These are phyloP conservation scores for Chenopodium formosanum DNA, from an alignment of 148 eudicot species.

Conservation along the genomic window DNA sequence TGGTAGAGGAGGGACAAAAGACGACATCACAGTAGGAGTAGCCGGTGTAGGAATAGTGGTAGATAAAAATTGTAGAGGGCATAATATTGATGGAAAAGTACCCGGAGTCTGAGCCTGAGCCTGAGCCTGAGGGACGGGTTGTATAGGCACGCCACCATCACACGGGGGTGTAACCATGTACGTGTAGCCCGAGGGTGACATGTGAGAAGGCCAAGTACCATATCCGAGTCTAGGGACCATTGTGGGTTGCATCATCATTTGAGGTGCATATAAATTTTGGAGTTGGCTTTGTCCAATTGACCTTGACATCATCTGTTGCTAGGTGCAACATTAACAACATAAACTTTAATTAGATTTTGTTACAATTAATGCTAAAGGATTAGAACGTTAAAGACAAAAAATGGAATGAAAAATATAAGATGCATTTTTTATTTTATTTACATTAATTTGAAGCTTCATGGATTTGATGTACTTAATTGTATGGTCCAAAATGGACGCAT, in stretches of 20 bases:
- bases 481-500: slow-evolving; percentile 19
- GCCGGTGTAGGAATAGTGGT: neutral
- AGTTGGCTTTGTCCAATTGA: neutral
- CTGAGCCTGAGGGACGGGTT: neutral
- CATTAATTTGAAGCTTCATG: slow-evolving; percentile 18
- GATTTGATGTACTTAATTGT: slow-evolving; percentile 21
- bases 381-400: no score
- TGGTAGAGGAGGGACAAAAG: neutral
- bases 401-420: no score
- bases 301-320: slow-evolving; percentile 16
- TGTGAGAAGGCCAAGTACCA: slow-evolving; percentile 4
- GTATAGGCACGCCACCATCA: neutral
- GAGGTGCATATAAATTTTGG: neutral
- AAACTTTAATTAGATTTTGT: neutral
- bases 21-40: neutral
- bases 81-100: neutral
- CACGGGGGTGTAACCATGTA: neutral
- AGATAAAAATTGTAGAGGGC: neutral
- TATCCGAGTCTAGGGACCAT: neutral
- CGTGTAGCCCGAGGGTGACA: neutral
- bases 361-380: neutral
- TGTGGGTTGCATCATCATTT: neutral
- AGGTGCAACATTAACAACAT: neutral
- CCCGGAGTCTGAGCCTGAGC: neutral
- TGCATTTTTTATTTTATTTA: neutral